Evolutionary conservation across 176 grass and related monocot species (phyloP).

Genomic region (Juncus effusus): DNA sequence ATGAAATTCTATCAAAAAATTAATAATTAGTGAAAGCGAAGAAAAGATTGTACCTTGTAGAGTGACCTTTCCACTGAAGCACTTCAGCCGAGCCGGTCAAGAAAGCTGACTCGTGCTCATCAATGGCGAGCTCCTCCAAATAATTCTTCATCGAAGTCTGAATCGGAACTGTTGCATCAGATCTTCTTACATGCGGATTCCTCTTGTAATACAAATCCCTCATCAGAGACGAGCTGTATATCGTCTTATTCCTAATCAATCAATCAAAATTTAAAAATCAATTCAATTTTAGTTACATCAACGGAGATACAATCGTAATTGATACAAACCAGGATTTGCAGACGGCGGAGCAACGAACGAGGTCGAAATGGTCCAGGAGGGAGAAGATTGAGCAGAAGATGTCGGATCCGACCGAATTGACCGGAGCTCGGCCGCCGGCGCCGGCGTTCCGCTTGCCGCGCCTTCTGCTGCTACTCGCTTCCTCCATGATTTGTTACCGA

Average conservation of each 20-base stretch:
- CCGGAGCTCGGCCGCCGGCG: constrained; percentile 3
- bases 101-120: constrained; percentile 54
- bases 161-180: constrained; percentile 17
- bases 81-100: constrained; percentile 42
- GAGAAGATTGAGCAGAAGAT: constrained; percentile 63
- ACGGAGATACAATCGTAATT: background rate
- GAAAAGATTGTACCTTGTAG: constrained; percentile 34
- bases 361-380: constrained; percentile 75
- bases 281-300: constrained; percentile 10
- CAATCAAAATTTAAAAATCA: constrained; percentile 13
- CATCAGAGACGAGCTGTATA: constrained; percentile 52
- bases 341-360: constrained; percentile 82
- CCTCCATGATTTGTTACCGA: constrained; percentile 19
- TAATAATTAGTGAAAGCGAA: background rate
- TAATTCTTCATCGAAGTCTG: constrained; percentile 38
- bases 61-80: constrained; percentile 74
- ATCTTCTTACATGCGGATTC: constrained; percentile 43
- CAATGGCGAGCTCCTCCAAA: constrained; percentile 56
- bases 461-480: constrained; percentile 41
- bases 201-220: constrained; percentile 73
- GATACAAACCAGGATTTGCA: constrained; percentile 60
- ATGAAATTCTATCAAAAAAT: background rate
- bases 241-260: constrained; percentile 52
- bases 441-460: background rate
- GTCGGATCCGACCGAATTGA: constrained; percentile 48